A percentile compares a stretch with the other conserved stretches of the same genome.
These are phyloP conservation scores for Nothopassalora personata DNA, from an alignment of 2,329 filamentous ascomycete species.

Conservation along the genomic window DNA sequence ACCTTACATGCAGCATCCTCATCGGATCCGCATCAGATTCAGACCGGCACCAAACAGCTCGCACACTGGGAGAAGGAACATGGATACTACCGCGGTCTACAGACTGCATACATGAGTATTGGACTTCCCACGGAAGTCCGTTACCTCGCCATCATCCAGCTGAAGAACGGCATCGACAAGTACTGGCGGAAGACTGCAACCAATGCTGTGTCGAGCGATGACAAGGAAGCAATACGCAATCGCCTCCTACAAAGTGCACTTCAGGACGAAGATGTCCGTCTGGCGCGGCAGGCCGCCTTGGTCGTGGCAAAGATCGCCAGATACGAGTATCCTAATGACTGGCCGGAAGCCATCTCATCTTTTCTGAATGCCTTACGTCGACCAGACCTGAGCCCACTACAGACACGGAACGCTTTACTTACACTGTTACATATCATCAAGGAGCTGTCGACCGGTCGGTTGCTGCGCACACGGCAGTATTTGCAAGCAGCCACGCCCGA, in stretches of 20 bases:
- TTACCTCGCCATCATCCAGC: conserved; percentile 84
- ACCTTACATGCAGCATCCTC: conserved; percentile 47
- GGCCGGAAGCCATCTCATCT: conserved; percentile 54
- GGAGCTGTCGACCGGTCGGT: conserved; percentile 74
- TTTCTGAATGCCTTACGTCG: conserved; percentile 60
- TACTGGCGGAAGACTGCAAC: conserved; percentile 82
- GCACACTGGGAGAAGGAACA: conserved; percentile 45
- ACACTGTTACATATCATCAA: conserved; percentile 84
- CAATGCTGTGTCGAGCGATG: conserved; percentile 59
- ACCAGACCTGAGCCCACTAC: conserved; percentile 36
- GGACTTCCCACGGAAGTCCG: conserved; percentile 71
- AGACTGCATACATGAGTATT: conserved; percentile 72
- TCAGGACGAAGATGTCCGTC: conserved; percentile 65
- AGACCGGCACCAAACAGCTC: conserved; percentile 49
- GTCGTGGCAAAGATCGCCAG: conserved; percentile 82
- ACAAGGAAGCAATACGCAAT: conserved; percentile 71
- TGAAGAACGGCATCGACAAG: conserved; percentile 95
- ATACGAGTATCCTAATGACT: conserved; percentile 83
- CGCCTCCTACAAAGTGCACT: conserved; percentile 72
- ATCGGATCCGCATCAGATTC: conserved; percentile 44
- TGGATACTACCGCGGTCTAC: conserved; percentile 47
- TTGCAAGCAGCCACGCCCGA: conserved; percentile 76
- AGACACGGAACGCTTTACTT: conserved; percentile 66
- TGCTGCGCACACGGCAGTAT: conserved; percentile 68
- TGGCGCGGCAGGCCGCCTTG: conserved; percentile 83